Conservation (phyloP, 164 flowering plant genomes). For the Cinnamomum chago region DNA sequence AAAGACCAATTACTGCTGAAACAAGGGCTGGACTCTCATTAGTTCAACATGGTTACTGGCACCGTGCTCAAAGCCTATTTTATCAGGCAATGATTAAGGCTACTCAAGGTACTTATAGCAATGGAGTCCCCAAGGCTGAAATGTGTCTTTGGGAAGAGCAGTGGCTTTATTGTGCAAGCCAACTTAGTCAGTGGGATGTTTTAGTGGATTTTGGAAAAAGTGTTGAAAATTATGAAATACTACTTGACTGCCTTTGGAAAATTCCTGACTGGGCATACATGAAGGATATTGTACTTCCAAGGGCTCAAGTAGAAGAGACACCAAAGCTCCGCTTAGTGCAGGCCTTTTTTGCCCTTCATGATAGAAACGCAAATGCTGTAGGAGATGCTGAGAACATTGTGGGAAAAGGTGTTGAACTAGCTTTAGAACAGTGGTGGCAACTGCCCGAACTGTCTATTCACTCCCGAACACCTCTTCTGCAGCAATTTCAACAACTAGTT, state of each 20-base stretch:
- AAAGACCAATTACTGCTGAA: constrained; percentile 84
- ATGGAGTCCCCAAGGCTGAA: constrained; percentile 96
- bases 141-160: constrained; percentile 99
- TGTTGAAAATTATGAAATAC: constrained; percentile 75
- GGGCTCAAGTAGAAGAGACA: constrained; percentile 91
- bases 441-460: constrained; percentile 90
- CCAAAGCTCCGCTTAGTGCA: constrained; percentile 75
- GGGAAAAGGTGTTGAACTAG: constrained; percentile 87
- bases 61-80: constrained; percentile 91
- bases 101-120: constrained; percentile 97
- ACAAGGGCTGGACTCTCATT: constrained; percentile 92
- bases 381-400: constrained; percentile 84
- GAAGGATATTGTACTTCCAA: constrained; percentile 82
- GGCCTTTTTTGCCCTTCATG: constrained; percentile 89
- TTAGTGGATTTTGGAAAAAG: constrained; percentile 79
- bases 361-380: constrained; percentile 72
- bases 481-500: constrained; percentile 88
- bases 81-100: constrained; percentile 98
- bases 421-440: constrained; percentile 94
- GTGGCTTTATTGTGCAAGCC: constrained; percentile 89
- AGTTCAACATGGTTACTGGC: constrained; percentile 99
- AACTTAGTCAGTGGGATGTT: constrained; percentile 94
- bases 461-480: constrained; percentile 75
- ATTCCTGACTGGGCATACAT: constrained; percentile 80
- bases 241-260: constrained; percentile 89